Evolutionary conservation across 805 yeast genomes (phyloP).

Genomic region (Starmerella floris): DNA sequence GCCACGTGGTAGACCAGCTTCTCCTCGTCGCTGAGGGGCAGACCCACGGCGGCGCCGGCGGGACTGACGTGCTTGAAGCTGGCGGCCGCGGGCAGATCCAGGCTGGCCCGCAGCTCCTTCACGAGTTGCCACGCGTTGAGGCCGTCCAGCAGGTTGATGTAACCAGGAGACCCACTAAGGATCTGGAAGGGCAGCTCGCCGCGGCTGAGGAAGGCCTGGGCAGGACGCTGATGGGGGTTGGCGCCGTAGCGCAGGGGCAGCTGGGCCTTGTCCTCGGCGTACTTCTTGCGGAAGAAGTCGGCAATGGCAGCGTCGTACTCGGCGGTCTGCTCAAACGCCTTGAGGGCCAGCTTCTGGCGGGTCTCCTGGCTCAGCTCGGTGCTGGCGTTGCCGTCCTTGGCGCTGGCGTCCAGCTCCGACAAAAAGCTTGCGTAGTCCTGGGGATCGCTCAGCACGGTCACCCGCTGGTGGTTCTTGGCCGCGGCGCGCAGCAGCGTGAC

Average conservation of each 20-base stretch:
- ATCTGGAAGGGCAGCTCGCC: conserved; percentile 92
- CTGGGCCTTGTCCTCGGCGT: conserved; percentile 79
- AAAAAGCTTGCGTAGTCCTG: conserved; percentile 78
- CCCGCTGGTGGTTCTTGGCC: conserved; percentile 95
- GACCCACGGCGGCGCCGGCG: conserved; percentile 96
- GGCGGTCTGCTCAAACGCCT: conserved; percentile 97
- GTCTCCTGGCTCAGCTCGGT: conserved; percentile 51
- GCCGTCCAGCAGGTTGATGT: conserved; percentile 91
- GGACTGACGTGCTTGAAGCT: conserved; percentile 98
- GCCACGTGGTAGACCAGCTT: conserved; percentile 90
- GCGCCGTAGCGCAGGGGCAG: conserved; percentile 95
- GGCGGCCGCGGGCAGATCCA: conserved; percentile 96
- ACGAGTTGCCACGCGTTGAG: conserved; percentile 98
- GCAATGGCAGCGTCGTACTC: conserved; percentile 92
- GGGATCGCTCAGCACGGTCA: conserved; percentile 90
- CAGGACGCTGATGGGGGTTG: conserved; percentile 98
- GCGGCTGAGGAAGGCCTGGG: conserved; percentile 81
- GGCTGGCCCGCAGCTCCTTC: conserved; percentile 85
- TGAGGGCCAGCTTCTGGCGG: conserved; percentile 75
- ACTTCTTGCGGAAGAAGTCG: conserved; percentile 94
- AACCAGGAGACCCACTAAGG: conserved; percentile 90
- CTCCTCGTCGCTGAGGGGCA: conserved; percentile 81
- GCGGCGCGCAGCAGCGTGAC: conserved; percentile 96
- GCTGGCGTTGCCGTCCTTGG: background rate
- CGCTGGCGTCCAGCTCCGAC: conserved; percentile 46